Evolutionary conservation across 2,329 filamentous ascomycete genomes (phyloP).

Genomic region (Fusarium xylarioides): DNA sequence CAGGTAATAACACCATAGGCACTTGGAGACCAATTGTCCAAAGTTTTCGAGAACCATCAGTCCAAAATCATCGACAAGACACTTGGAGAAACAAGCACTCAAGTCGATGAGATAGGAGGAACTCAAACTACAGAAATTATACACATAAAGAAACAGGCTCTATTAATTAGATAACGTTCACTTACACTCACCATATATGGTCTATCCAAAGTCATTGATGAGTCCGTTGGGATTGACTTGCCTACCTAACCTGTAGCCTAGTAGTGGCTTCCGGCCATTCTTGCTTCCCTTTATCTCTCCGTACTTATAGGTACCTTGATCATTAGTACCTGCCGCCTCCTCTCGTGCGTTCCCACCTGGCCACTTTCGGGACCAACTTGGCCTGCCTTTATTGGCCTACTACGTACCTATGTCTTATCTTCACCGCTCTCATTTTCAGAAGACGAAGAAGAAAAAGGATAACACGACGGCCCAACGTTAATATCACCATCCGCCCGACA

Average conservation of each 20-base stretch:
- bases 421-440: constrained; percentile 17
- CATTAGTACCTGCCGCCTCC: background rate
- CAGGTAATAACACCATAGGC: no score
- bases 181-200: background rate
- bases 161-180: background rate
- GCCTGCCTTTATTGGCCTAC: constrained; percentile 14
- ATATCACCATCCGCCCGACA: constrained; percentile 26
- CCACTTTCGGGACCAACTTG: constrained; percentile 17
- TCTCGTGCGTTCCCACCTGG: constrained; percentile 12
- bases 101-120: constrained; percentile 6
- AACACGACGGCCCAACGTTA: constrained; percentile 10
- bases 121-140: background rate
- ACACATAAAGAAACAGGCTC: background rate
- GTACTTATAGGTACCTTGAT: background rate
- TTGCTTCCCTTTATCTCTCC: background rate
- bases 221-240: background rate
- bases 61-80: background rate
- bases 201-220: background rate
- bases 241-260: background rate
- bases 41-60: background rate
- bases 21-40: background rate
- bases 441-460: constrained; percentile 6
- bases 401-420: background rate
- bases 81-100: constrained; percentile 10
- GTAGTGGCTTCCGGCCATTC: background rate